A percentile compares a stretch with the other conserved stretches of the same genome.
Conservation (phyloP, 495 filamentous ascomycete species). For the Lasiosphaeriaceae sp. region DNA sequence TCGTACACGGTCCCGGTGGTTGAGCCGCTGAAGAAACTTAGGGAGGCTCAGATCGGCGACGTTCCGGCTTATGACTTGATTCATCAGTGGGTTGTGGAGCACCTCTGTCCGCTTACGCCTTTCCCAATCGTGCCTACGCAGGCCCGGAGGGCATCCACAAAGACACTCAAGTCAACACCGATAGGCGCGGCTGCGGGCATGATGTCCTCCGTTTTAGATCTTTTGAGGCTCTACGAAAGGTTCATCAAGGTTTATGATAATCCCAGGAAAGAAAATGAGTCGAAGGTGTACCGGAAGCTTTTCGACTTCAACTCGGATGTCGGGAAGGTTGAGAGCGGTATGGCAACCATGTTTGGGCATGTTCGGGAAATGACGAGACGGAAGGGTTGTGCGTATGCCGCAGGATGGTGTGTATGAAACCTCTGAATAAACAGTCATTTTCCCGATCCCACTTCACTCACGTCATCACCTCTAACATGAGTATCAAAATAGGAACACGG, state of each 20-base stretch:
- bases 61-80: background rate
- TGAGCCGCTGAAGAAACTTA: background rate
- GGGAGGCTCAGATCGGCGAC: background rate
- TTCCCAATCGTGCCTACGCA: slow-evolving; percentile 4
- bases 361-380: background rate
- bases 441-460: too few relatives aligned
- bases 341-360: slow-evolving; percentile 3
- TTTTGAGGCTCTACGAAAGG: slow-evolving; percentile 11
- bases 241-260: slow-evolving; percentile 7
- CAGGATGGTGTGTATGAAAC: slow-evolving; percentile 8
- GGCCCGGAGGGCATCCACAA: background rate
- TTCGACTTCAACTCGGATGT: too few relatives aligned
- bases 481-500: slow-evolving; percentile 1
- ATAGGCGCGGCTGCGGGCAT: slow-evolving; percentile 16
- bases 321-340: slow-evolving; percentile 11
- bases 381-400: slow-evolving; percentile 12
- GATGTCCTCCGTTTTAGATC: slow-evolving; percentile 12
- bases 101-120: background rate
- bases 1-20: slow-evolving; percentile 6
- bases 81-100: background rate
- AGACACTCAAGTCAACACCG: background rate
- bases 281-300: background rate
- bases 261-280: background rate
- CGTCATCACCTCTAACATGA: background rate
- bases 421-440: too few relatives aligned